Evolutionary conservation across 768 basidiomycete species (phyloP), one percentile per base, ranked within the genome.

Genomic region (Pisolithus albus): DNA sequence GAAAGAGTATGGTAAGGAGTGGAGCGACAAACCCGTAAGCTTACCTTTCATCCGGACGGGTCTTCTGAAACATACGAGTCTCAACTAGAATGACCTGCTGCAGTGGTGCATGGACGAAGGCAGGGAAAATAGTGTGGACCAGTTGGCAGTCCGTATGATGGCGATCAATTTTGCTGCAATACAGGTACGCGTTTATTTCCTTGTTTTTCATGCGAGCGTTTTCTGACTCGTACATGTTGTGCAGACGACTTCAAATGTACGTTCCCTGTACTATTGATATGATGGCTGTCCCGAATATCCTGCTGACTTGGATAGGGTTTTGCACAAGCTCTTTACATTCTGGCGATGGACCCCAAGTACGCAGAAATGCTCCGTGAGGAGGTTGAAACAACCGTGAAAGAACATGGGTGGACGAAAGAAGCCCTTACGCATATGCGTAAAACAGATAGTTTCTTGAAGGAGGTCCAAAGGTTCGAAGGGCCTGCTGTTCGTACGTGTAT

Each of bases 371-470:
- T 78, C 3, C 69, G 75, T 0, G 64, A 70, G 42, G 76, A 77
- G 52, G 60, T 71, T 10, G 70, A 72, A 36, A 38, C 43, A 0
- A 57, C 66, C 15, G 37, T 71, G 13, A 26, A 46, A 1, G 36
- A 59, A 11, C 61, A 72, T 0, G 70, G 61, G 21, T 72, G 66
- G 63, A 57, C 56, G 1, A 69, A 65, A 46, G 48, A 37, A 0
- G 56, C 59, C 3, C 21, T 72, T 19, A 55, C 39, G 16, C 63
- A 66, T 28, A 64, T 72, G 63, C 65, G 57, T 56, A 70, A 68
- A 53, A 38, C 74, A 5, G 73, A 76, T 48, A 75, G 70, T 51
- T 74, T 76, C 44, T 40, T 76, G 42, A 70, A 64, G 48, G 74
- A 73, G 44, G 59, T 63, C 2, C 61, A 65, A 36, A 67, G 73